Evolutionary conservation across 2,329 filamentous ascomycete genomes (phyloP), one percentile per base, ranked within the genome.

Genomic region (Colletotrichum liriopes): DNA sequence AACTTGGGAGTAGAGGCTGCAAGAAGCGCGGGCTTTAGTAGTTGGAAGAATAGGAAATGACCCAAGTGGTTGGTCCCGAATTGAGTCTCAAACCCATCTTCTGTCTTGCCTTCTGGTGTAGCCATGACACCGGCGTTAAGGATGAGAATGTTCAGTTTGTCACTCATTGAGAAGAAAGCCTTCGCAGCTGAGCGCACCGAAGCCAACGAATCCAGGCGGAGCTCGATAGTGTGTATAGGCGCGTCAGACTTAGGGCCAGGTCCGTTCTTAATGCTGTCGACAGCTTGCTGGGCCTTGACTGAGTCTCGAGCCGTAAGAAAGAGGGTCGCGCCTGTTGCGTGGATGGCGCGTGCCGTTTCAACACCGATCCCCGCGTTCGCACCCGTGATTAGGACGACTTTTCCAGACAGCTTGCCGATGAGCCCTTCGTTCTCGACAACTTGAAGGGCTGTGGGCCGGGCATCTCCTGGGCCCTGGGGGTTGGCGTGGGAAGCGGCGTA

Each of bases 41-140:
- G 81, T n/a, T 87, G 80, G 74, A 88, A 86, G 26, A 90, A 81
- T 0, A 89, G 81, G 78, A 90, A 90, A 73, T 89, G 86, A 8
- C 79, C 82, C 0, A 91, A 78, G 74, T 90, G 83, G 75, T 90
- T 89, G 2, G 82, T 85, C 47, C 82, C 87, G 65, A 90, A 85
- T 67, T 90, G 87, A 0, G 77, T 77, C 74, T 78, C 78, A 18
- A 75, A 74, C 0, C 78, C 78, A 29, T 77, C 75, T 14, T 72
- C 49, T 12, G 75, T 76, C 14, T 65, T 35, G 18, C 72, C 45
- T 11, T 71, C 55, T 1, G 81, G 78, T 4, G 76, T 59, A 0
- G 76, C 81, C 79, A 85, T 83, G 51, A 84, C 78, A 0, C 85
- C 85, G 0, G 84, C 84, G 67, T 86, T 86, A 49, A 80, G 79